Conservation (phyloP, 2,329 filamentous ascomycete species). For the Cylindrodendrum hubeiense region DNA sequence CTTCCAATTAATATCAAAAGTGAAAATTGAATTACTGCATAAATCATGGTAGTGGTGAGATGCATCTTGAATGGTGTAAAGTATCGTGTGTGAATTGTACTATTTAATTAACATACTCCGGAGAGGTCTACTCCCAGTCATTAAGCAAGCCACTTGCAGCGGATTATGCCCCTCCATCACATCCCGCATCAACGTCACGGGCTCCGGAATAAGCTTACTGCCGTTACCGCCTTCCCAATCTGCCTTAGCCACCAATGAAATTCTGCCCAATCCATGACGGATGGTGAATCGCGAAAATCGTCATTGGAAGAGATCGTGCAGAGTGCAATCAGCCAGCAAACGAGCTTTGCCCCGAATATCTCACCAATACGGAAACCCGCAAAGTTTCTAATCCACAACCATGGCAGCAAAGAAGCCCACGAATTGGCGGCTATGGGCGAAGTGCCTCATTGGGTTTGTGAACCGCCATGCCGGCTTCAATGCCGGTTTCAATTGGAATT, state of each 20-base stretch:
- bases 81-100: no score
- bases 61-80: no score
- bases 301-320: constrained; percentile 41
- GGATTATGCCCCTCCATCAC: no score
- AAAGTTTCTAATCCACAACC: not conserved
- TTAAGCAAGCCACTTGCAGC: no score
- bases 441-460: constrained; percentile 79
- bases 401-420: constrained; percentile 59
- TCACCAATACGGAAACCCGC: not conserved
- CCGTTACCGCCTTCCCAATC: constrained; percentile 43
- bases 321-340: constrained; percentile 12
- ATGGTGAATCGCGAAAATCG: constrained; percentile 44
- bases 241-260: constrained; percentile 21
- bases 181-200: not conserved
- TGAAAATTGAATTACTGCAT: no score
- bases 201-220: constrained; percentile 27
- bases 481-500: constrained; percentile 21
- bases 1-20: no score
- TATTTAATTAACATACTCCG: no score
- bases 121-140: no score
- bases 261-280: constrained; percentile 49
- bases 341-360: not conserved
- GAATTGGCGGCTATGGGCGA: constrained; percentile 72
- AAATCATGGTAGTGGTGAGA: no score
- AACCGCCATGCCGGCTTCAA: constrained; percentile 22